Conservation (phyloP, 108 stramenopile genomes). For the Discostella stelligeroides region DNA sequence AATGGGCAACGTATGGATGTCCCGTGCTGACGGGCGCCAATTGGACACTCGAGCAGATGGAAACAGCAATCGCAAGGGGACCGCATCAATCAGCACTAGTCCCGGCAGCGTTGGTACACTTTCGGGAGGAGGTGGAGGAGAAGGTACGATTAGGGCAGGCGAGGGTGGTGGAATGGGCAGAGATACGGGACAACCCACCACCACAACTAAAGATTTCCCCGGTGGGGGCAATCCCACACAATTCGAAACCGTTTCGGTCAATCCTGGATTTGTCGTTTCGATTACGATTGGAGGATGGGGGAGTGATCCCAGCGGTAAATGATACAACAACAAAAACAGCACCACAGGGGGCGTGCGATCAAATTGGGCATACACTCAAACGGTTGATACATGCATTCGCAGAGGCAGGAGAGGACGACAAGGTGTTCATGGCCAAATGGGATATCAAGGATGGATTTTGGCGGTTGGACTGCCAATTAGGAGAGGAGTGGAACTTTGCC, state of each 20-base stretch:
- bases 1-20: constrained; percentile 24
- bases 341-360: too few relatives aligned
- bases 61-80: constrained; percentile 19
- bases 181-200: constrained; percentile 17
- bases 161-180: constrained; percentile 17
- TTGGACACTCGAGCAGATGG: constrained; percentile 19
- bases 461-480: too few relatives aligned
- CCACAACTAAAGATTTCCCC: too few relatives aligned
- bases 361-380: constrained; percentile 10
- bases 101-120: constrained; percentile 13
- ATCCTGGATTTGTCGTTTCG: too few relatives aligned
- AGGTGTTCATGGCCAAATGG: too few relatives aligned
- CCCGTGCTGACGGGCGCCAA: too few relatives aligned
- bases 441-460: too few relatives aligned
- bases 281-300: constrained; percentile 8
- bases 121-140: constrained; percentile 1
- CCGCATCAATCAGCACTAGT: constrained; percentile 23
- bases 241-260: too few relatives aligned
- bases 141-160: constrained; percentile 11
- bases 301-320: too few relatives aligned
- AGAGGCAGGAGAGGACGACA: too few relatives aligned
- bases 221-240: constrained; percentile 27
- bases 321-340: too few relatives aligned
- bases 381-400: constrained; percentile 18
- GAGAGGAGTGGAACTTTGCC: too few relatives aligned